phyloP scores from a whole-genome alignment of 177 flowering plant species.

The Telopea speciosissima region DNA sequence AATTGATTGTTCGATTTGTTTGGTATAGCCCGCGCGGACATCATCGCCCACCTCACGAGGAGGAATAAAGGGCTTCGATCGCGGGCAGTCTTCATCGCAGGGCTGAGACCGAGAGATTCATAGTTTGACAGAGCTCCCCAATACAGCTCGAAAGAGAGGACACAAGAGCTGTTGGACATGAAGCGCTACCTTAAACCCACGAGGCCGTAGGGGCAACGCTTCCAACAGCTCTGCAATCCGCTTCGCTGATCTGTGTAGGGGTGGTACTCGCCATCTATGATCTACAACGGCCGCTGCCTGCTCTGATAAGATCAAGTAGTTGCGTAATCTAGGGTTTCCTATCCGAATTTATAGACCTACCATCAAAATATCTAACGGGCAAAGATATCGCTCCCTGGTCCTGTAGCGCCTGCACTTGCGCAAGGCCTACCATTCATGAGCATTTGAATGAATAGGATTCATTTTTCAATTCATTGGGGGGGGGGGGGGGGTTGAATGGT shows the following conservation, averaged over 20 bases:
- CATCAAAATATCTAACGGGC: too few species aligned
- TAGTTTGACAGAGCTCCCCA: too few species aligned
- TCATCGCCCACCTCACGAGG: constrained; percentile 4
- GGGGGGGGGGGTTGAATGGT: too few species aligned
- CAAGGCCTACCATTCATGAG: too few species aligned
- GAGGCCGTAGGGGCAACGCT: neutral
- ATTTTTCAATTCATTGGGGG: too few species aligned
- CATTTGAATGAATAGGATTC: too few species aligned
- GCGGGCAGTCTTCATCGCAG: constrained; percentile 20
- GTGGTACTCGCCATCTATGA: neutral
- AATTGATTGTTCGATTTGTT: neutral
- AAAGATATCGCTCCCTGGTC: too few species aligned
- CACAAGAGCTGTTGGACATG: too few species aligned
- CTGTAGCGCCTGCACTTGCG: too few species aligned
- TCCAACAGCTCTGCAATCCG: neutral
- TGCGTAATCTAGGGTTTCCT: too few species aligned
- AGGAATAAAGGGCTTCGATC: constrained; percentile 7
- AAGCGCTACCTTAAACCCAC: neutral
- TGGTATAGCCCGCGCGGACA: constrained; percentile 13
- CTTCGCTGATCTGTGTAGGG: neutral
- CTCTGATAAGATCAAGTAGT: constrained; percentile 23
- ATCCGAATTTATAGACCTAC: too few species aligned
- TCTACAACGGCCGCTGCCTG: constrained; percentile 1
- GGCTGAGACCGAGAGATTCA: neutral
- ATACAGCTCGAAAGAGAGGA: too few species aligned